Evolutionary conservation across 2,329 filamentous ascomycete species (phyloP).

Genomic region (Rasamsonia emersonii): DNA sequence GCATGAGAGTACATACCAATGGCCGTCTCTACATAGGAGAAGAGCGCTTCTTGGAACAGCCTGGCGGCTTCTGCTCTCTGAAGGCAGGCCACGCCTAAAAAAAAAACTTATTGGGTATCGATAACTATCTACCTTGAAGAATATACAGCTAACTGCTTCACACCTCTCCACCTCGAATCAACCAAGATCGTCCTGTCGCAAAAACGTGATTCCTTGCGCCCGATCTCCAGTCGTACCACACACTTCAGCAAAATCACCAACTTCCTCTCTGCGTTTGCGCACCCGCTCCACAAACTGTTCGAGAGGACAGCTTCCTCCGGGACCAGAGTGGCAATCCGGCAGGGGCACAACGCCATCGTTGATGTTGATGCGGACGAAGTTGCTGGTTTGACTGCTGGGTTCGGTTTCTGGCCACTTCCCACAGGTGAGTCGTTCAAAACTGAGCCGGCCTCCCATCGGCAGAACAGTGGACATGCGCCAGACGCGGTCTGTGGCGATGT

Average conservation of each 20-base stretch:
- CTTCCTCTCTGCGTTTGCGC: slow-evolving; percentile 29
- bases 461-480: slow-evolving; percentile 50
- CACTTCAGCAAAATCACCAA: slow-evolving; percentile 40
- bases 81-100: too few species aligned
- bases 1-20: too few species aligned
- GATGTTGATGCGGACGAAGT: slow-evolving; percentile 46
- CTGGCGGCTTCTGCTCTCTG: too few species aligned
- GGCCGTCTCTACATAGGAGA: too few species aligned
- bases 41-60: too few species aligned
- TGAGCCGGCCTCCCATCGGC: slow-evolving; percentile 50
- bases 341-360: slow-evolving; percentile 49
- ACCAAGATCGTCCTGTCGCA: slow-evolving; percentile 33
- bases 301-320: slow-evolving; percentile 41
- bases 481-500: slow-evolving; percentile 34
- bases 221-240: slow-evolving; percentile 39
- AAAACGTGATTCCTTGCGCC: slow-evolving; percentile 40
- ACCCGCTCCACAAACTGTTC: slow-evolving; percentile 36
- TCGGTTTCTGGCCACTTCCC: slow-evolving; percentile 10
- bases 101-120: too few species aligned
- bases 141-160: background rate
- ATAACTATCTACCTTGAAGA: too few species aligned
- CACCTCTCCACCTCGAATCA: too few species aligned
- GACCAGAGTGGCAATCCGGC: slow-evolving; percentile 39
- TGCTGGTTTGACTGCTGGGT: slow-evolving; percentile 11
- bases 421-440: slow-evolving; percentile 47